Base-by-base conservation (phyloP, 1,284 basidiomycete genomes). In the Phellopilus nigrolimitatus region DNA sequence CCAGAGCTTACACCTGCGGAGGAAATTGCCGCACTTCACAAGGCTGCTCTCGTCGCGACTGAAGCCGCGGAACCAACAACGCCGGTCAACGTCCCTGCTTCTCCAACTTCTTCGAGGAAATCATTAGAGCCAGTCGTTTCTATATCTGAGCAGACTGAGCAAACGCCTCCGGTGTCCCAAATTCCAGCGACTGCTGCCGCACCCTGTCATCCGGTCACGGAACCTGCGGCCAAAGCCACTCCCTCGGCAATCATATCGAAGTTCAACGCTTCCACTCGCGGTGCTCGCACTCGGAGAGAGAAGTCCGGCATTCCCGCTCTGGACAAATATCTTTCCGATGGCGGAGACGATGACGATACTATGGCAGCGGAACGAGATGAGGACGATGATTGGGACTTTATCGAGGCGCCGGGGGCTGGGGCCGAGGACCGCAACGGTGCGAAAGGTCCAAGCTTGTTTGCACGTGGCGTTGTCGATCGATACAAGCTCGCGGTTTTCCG, bases 371-470 rank as follows among this genome's bases (percentile, higher is more conserved):
- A 78, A 59, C 73, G 78, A 37, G 80, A 83, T 21, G 82, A 84
- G 47, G 86, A 88, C 49, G 86, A 88, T 46, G 89, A 91, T 55
- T 92, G 89, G 90, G 90, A 91, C 74, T 80, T 92, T 55, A 76
- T 92, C 52, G 89, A 91, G 60, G 78, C 79, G 33, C 64, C 64
- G 1, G 65, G 63, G 53, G 80, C 70, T 12, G 85, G 85, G 58
- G 80, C 80, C 15, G 86, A 90, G 62, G 88, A 91, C 55, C 74
- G 79, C 51, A 91, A 91, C 58, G 88, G 88, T 8, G 70, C 80
- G 31, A 82, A 82, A 62, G 85, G 79, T 4, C 80, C 79, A 28
- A 91, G 83, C 63, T 70, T 91, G 42, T 91, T 91, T 62, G 86
- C 89, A 33, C 80, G 88, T 27, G 88, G 89, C 12, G 86, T 90